Evolutionary conservation across 1,139 yeast genomes (phyloP), one percentile per base, ranked within the genome.

Genomic region (Debaryomycetaceae sp.): DNA sequence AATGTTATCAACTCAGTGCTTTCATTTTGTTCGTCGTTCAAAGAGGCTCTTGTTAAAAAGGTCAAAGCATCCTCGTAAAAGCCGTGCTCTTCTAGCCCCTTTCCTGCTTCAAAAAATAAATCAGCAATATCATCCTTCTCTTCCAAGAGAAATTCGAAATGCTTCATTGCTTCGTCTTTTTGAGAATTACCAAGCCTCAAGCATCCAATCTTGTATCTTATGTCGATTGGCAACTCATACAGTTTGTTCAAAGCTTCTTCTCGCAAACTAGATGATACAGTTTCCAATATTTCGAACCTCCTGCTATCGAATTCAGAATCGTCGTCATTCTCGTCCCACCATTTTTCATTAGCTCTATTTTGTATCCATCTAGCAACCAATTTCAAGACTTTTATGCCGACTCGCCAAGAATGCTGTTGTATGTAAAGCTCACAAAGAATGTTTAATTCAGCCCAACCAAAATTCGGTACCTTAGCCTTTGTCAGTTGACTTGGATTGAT

Each of bases 371-470:
- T 72, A 1, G 96, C 79, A 9, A 88, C 86, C 34, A 77, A 68
- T 55, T 87, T 86, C 40, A 89, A 76, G 0, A 81, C 74, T 44
- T 75, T 76, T 20, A 90, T 75, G 1, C 93, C 95, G 13, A 78
- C 69, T 6, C 63, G 56, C 76, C 83, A 87, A 7, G 83, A 81
- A 38, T 79, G 79, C 48, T 84, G 84, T 45, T 82, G 81, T 34
- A 83, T 75, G 58, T 86, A 87, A 34, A 93, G 68, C 57, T 93
- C 98, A 7, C 87, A 77, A 41, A 93, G 68, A 48, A 89, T 87
- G 58, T 93, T 91, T 42, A 93, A 72, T 52, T 89, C 93, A 0
- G 96, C 85, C 95, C 96, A 91, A 38, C 83, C 89, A 62, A 93
- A 91, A 40, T 58, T 38, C 54, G 81, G 71, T 51, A 71, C 67